These are phyloP conservation scores for Phyllosticta paracitricarpa DNA, from an alignment of 2,329 filamentous ascomycete species.

Conservation along the genomic window DNA sequence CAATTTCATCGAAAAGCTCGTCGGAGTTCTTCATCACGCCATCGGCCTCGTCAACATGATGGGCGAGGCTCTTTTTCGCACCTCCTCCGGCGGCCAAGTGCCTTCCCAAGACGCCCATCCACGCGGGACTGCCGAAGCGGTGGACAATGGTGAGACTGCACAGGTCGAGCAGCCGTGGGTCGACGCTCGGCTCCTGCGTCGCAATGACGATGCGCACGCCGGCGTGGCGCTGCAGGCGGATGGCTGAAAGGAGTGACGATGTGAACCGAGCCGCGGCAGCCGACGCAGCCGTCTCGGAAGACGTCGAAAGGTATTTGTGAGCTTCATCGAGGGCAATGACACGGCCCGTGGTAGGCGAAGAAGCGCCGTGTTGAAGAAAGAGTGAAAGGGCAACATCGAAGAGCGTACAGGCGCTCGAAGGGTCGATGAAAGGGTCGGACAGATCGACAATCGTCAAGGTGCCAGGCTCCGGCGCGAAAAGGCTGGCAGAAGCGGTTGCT, in stretches of 20 bases:
- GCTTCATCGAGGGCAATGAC: slow-evolving; percentile 67
- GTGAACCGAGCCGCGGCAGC: slow-evolving; percentile 50
- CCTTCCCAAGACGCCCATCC: slow-evolving; percentile 40
- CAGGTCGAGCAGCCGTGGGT: slow-evolving; percentile 57
- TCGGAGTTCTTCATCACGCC: slow-evolving; percentile 15
- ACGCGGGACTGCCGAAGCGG: slow-evolving; percentile 57
- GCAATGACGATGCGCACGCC: slow-evolving; percentile 59
- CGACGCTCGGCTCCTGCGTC: slow-evolving; percentile 68
- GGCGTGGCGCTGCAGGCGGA: slow-evolving; percentile 62
- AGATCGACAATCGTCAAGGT: slow-evolving; percentile 60
- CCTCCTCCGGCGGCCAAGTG: slow-evolving; percentile 33
- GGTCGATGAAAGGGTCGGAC: slow-evolving; percentile 59
- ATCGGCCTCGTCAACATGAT: slow-evolving; percentile 10
- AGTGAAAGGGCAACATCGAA: slow-evolving; percentile 63
- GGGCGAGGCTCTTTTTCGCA: slow-evolving; percentile 20
- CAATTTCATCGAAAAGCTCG: slow-evolving; percentile 36
- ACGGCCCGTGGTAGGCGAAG: slow-evolving; percentile 31
- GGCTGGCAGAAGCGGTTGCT: no score
- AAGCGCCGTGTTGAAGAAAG: slow-evolving; percentile 46
- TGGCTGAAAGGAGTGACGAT: slow-evolving; percentile 49
- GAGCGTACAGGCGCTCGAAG: slow-evolving; percentile 56
- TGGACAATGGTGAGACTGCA: slow-evolving; percentile 65
- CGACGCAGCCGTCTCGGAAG: slow-evolving; percentile 41
- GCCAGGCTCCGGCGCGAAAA: slow-evolving; percentile 31
- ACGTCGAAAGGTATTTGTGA: slow-evolving; percentile 48